Evolutionary conservation across 768 basidiomycete genomes (phyloP).

Genomic region (Antrodiella citrinella): DNA sequence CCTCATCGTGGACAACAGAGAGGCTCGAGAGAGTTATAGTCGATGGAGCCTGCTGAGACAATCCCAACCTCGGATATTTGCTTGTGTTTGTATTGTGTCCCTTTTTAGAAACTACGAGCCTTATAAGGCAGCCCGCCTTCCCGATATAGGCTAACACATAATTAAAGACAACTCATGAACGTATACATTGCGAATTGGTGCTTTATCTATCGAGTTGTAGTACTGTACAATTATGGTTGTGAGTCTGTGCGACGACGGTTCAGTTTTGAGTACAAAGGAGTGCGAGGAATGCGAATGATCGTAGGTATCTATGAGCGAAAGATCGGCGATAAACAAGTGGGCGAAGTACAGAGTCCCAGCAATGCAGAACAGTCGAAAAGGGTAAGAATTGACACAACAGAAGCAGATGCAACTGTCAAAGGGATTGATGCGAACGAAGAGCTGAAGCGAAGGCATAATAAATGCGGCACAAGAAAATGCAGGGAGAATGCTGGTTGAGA

Average conservation of each 20-base stretch:
- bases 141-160: too few species aligned
- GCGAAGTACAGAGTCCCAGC: background rate
- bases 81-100: background rate
- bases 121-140: background rate
- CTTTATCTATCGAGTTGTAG: too few species aligned
- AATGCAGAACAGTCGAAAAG: background rate
- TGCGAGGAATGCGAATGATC: background rate
- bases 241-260: background rate
- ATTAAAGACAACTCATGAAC: too few species aligned
- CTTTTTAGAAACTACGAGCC: background rate
- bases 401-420: background rate
- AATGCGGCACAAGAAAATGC: background rate
- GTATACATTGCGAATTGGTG: too few species aligned
- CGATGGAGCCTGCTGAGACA: background rate
- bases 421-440: background rate
- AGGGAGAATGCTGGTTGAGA: background rate
- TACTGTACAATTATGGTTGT: background rate
- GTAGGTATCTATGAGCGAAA: background rate
- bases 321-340: background rate
- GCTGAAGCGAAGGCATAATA: background rate
- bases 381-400: background rate
- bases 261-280: background rate
- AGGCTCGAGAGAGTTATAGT: too few species aligned
- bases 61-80: background rate
- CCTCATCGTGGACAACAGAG: conserved; percentile 28